Percentiles rank a stretch among this genome's conserved stretches.
Conservation (phyloP, 306 rosid species). For the Canavalia gladiata region DNA sequence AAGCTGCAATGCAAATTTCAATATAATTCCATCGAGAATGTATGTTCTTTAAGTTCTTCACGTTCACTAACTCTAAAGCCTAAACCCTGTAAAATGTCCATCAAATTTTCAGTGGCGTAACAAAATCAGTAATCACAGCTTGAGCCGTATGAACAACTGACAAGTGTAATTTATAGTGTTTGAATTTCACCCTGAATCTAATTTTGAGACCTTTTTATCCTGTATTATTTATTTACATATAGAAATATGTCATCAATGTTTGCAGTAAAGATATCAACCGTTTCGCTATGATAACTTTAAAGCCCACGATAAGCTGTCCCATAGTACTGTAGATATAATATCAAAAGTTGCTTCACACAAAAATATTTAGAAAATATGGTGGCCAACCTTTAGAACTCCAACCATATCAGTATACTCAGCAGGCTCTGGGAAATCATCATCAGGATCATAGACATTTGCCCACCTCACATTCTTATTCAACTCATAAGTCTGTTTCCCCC, state of each 20-base stretch:
- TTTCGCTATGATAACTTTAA: neutral
- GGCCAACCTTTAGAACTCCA: conserved; percentile 77
- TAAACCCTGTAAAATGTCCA: neutral
- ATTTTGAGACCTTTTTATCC: neutral
- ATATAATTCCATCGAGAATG: conserved; percentile 11
- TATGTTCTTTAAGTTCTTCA: conserved; percentile 37
- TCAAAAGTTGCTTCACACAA: conserved; percentile 7
- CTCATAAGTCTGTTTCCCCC: conserved; percentile 84
- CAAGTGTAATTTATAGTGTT: neutral
- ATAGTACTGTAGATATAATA: neutral
- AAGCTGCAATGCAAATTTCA: neutral
- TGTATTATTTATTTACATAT: conserved; percentile 2
- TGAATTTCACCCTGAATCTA: conserved; percentile 25
- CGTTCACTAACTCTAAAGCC: neutral
- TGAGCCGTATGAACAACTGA: neutral
- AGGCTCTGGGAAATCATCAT: conserved; percentile 75
- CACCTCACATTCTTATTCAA: conserved; percentile 90
- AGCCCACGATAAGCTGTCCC: neutral
- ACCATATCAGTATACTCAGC: conserved; percentile 86
- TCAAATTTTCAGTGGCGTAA: conserved; percentile 15
- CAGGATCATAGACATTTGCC: conserved; percentile 80
- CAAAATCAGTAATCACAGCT: conserved; percentile 12
- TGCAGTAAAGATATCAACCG: neutral
- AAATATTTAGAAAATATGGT: conserved; percentile 19
- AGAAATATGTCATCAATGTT: conserved; percentile 13